phyloP scores from a whole-genome alignment of 768 basidiomycete species.

The Terana coerulea region DNA sequence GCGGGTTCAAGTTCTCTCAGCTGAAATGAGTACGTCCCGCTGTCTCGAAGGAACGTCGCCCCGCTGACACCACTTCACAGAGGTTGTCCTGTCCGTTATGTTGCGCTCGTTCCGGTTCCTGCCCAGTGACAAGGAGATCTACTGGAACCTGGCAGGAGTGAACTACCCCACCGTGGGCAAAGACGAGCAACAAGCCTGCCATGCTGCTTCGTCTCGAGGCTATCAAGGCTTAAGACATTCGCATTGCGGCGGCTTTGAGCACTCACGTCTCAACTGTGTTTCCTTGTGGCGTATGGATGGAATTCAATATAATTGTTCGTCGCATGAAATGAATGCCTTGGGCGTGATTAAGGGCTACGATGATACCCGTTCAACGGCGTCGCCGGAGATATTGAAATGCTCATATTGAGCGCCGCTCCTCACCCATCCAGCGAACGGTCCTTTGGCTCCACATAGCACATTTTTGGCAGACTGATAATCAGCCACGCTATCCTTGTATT shows the following conservation, averaged over 20 bases:
- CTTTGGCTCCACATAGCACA: slow-evolving; percentile 37
- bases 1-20: slow-evolving; percentile 23
- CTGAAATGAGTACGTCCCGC: slow-evolving; percentile 21
- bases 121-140: slow-evolving; percentile 10
- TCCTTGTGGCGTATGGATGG: no score
- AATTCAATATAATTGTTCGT: no score
- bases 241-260: not conserved
- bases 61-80: not conserved
- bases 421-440: slow-evolving; percentile 64
- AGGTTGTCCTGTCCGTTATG: slow-evolving; percentile 15
- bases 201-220: slow-evolving; percentile 7
- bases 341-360: no score
- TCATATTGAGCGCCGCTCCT: slow-evolving; percentile 51
- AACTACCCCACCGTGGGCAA: slow-evolving; percentile 14
- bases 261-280: no score
- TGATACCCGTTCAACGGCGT: no score
- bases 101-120: slow-evolving; percentile 12
- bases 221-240: not conserved
- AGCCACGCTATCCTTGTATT: slow-evolving; percentile 37
- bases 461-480: slow-evolving; percentile 52
- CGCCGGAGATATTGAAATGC: slow-evolving; percentile 45
- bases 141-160: slow-evolving; percentile 15
- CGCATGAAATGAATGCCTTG: no score
- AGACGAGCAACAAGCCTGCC: not conserved
- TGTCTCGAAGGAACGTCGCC: not conserved